Evolutionary conservation across 1,284 basidiomycete species (phyloP).

Genomic region (Ganoderma meredithae): DNA sequence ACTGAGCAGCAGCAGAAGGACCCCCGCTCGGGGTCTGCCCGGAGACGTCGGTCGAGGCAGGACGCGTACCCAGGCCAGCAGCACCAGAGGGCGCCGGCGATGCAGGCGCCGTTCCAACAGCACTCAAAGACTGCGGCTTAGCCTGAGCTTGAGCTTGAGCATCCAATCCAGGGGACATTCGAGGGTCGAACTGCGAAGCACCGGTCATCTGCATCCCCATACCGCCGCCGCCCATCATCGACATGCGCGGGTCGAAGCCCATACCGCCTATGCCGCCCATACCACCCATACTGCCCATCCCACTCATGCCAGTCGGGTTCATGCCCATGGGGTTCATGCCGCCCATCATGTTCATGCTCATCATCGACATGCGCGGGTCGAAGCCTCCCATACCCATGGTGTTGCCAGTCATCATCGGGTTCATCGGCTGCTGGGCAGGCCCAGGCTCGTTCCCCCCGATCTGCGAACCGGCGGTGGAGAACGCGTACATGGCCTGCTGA

Average conservation of each 20-base stretch:
- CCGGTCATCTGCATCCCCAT: slow-evolving; percentile 41
- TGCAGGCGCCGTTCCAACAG: slow-evolving; percentile 36
- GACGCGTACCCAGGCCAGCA: slow-evolving; percentile 18
- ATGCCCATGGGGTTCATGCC: slow-evolving; percentile 34
- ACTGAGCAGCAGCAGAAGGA: slow-evolving; percentile 22
- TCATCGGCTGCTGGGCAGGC: slow-evolving; percentile 43
- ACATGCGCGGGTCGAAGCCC: slow-evolving; percentile 11
- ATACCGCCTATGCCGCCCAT: slow-evolving; percentile 48
- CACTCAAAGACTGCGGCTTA: slow-evolving; percentile 9
- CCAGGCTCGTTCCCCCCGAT: slow-evolving; percentile 61
- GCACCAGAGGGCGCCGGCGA: slow-evolving; percentile 19
- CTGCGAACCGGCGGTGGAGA: slow-evolving; percentile 81
- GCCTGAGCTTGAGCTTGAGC: not conserved
- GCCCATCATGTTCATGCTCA: slow-evolving; percentile 59
- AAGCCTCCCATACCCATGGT: slow-evolving; percentile 46
- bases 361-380: slow-evolving; percentile 62
- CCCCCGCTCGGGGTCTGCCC: slow-evolving; percentile 19
- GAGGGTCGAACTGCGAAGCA: slow-evolving; percentile 35
- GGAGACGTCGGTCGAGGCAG: slow-evolving; percentile 19
- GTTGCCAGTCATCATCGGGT: slow-evolving; percentile 65
- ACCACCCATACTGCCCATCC: slow-evolving; percentile 31
- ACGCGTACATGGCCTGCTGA: slow-evolving; percentile 90
- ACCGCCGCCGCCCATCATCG: slow-evolving; percentile 30
- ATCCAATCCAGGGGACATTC: slow-evolving; percentile 32
- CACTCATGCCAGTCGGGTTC: slow-evolving; percentile 36